A percentile compares a stretch with the other conserved stretches of the same genome.
These are phyloP conservation scores for Atalantia buxifolia DNA, from an alignment of 345 rosid genomes.

Conservation along the genomic window DNA sequence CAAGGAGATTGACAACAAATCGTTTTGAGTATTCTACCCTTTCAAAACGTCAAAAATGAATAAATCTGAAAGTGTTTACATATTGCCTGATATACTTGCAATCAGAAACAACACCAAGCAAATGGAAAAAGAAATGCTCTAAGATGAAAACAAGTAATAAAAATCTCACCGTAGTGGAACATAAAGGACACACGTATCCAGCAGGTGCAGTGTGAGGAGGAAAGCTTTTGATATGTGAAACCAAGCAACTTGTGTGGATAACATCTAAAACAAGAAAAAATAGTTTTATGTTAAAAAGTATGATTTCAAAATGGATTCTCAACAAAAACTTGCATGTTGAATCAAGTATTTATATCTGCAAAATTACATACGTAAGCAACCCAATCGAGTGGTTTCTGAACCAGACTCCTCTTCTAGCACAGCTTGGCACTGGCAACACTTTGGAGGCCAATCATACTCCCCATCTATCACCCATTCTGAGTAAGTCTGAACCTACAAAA, in stretches of 20 bases:
- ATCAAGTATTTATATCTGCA: constrained; percentile 17
- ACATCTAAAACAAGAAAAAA: constrained; percentile 53
- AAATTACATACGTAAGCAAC: constrained; percentile 88
- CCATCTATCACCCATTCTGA: constrained; percentile 99
- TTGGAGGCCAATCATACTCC: constrained; percentile 94
- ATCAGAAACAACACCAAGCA: neutral
- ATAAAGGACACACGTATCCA: constrained; percentile 85
- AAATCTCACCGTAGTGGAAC: constrained; percentile 74
- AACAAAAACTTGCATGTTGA: constrained; percentile 5
- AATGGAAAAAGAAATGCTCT: neutral
- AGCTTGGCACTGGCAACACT: constrained; percentile 81
- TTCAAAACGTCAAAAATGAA: neutral
- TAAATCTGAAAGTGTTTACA: neutral
- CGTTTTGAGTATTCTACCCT: neutral
- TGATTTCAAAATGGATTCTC: neutral
- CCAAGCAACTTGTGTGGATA: constrained; percentile 85
- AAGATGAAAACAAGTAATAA: neutral
- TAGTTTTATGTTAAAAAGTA: constrained; percentile 14
- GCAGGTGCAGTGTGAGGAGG: constrained; percentile 98
- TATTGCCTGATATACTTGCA: neutral
- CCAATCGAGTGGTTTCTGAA: constrained; percentile 82
- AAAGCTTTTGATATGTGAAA: constrained; percentile 76
- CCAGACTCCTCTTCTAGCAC: constrained; percentile 64
- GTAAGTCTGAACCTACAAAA: constrained; percentile 78
- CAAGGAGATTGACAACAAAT: neutral